Evolutionary conservation across 2,329 filamentous ascomycete genomes (phyloP), one percentile per base, ranked within the genome.

Genomic region (Ceratocystis papillata): DNA sequence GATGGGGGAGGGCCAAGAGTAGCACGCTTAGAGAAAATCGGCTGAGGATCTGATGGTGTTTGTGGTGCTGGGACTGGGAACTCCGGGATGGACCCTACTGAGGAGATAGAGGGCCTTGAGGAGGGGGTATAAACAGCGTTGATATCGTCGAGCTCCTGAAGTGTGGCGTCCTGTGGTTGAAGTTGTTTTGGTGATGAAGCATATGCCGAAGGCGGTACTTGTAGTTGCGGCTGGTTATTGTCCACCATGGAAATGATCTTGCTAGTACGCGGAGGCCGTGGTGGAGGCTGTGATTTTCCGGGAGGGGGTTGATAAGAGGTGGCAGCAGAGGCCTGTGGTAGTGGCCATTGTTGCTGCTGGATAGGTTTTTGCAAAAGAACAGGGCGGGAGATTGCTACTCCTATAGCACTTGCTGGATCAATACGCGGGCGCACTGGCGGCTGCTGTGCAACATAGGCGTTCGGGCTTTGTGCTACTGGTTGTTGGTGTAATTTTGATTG

Each of bases 1-100:
- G 80, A 83, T 2, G 84, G 84, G 0, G 84, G 84, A 20, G 84
- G 84, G 2, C 84, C 83, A 12, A 86, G 73, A 62, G 77, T 81
- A 15, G 80, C 77, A 69, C 80, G 84, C 70, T 79, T 78, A 66
- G 82, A 75, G 28, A 73, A 72, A 5, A 74, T 72, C 1, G 74
- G 74, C 41, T 63, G 63, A 8, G 41, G 30, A 15, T 64, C 48
- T 15, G 53, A 59, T 15, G 66, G 66, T 53, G 57, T 33, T 25
- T 72, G 64, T 67, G 70, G 63, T 70, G 72, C 41, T 45, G 70
- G 45, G 65, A 70, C 65, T 67, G 81, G 81, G 66, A 84, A 83
- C 68, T 87, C 83, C 3, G 83, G 82, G 67, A 86, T 83, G 2
- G 83, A 80, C 44, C 79, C 83, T 20, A 80, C 70, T 3, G 80